Base-by-base conservation (phyloP, 2,329 filamentous ascomycete genomes). In the Trematosphaeria pertusa region DNA sequence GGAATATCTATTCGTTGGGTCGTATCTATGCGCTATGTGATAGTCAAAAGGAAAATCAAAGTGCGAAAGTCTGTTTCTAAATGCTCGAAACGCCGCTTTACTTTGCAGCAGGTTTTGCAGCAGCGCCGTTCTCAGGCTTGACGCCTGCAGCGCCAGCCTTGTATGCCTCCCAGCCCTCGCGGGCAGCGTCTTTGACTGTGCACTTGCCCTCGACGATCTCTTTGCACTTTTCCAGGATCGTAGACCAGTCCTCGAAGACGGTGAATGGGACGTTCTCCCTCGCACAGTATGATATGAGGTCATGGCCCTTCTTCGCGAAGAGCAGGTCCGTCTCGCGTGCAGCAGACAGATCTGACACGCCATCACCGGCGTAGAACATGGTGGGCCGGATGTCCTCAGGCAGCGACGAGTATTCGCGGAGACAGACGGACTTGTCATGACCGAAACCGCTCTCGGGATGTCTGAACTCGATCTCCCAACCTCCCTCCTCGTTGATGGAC, bases 401-500 rank as follows among this genome's bases (percentile, higher is more conserved):
- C 33, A 96, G 79, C 19, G 84, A 79, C 2, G 87, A 87, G 74
- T 97, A 97, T 40, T 91, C 91, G 56, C 89, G 85, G 64, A 99
- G 91, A 69, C 94, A 90, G 43, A 93, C 79, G 19, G 87, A 92
- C 83, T 99, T 99, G 80, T 99, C 93, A 70, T 99, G 94, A n/a
- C 94, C 94, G 64, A 95, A 95, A 48, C 86, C 81, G 67, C 88
- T 91, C 51, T 93, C 90, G 0, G 65, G 65, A 69, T 99, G 92
- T 65, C 91, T 91, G 75, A 87, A 99, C 48, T 84, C 79, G 61
- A 99, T 93, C 65, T 87, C 79, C 94, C 94, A 99, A 21, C 91
- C 93, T 14, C 84, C 84, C 67, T 88, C 84, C 39, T 91, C 84
- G 60, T 94, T 87, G 68, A 95, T 87, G 61, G 91, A 86, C 81